phyloP scores from a whole-genome alignment of 441 rosid species.

The Cnidoscolus chayamansa region DNA sequence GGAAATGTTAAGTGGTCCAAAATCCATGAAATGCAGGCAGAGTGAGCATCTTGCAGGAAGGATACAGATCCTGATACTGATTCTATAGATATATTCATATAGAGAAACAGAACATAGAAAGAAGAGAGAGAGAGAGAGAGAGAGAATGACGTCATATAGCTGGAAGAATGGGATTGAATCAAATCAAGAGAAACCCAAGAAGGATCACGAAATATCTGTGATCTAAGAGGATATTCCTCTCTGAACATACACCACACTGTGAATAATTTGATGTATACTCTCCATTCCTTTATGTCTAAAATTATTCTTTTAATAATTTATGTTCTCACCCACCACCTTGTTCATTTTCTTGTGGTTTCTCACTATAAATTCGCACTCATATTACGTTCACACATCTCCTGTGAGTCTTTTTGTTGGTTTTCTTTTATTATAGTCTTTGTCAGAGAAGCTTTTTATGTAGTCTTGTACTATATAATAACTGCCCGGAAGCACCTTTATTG shows the following conservation, averaged over 20 bases:
- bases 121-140: too few species aligned
- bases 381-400: conserved; percentile 1
- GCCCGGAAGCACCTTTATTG: neutral
- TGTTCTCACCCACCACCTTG: conserved; percentile 10
- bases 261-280: neutral
- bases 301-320: neutral
- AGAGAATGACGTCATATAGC: neutral
- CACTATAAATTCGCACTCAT: conserved; percentile 2
- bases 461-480: too few species aligned
- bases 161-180: conserved; percentile 33
- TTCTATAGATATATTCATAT: neutral
- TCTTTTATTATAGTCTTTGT: conserved; percentile 6
- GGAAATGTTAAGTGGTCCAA: neutral
- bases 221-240: conserved; percentile 32
- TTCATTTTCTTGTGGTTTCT: conserved; percentile 7
- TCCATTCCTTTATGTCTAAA: neutral
- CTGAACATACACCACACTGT: conserved; percentile 14
- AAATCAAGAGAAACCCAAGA: conserved; percentile 41
- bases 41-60: conserved; percentile 8
- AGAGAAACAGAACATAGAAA: neutral
- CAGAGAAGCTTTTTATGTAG: too few species aligned
- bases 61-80: conserved; percentile 7
- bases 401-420: neutral
- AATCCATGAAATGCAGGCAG: conserved; percentile 1
- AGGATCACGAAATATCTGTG: conserved; percentile 71